Evolutionary conservation across 139 green algal genomes (phyloP), one percentile per base, ranked within the genome.

Genomic region (Nannochloris sp.): DNA sequence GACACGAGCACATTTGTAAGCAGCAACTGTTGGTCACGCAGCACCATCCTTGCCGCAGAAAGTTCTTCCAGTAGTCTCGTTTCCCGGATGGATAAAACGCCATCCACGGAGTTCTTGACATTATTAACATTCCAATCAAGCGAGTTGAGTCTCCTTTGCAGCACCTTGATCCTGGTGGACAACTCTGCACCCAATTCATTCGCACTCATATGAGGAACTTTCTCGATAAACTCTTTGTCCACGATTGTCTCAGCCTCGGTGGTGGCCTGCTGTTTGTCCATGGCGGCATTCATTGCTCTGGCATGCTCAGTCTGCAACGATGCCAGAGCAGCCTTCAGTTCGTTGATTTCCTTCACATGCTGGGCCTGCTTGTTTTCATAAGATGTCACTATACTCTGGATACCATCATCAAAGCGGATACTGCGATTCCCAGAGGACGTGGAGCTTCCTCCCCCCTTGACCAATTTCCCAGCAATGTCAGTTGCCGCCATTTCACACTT

Each of bases 291-390:
- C 16, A 76, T 45, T 28, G 33, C 33, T 29, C 62, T 56, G 16
- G 68, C 67, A 56, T 72, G 66, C 50, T 75, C 68, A 0, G 33
- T 43, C 60, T 82, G 73, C 40, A 82, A 45, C 12, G 68, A 66
- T 2, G 62, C 23, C 55, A 85, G 61, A 40, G 71, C 64, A 1
- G 68, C 64, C 33, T 66, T 61, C n/a, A 85, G 31, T 26, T 80
- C 78, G 13, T 50, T 20, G 56, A 66, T 77, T 62, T 85, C 78
- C 16, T 62, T 67, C 25, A 51, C 28, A 20, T 78, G 29, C 14
- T 85, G 72, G 9, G 28, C 17, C 43, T 80, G 78, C 53, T 79
- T 82, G 0, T 50, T 29, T 55, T 85, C 78, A 49, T 85, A 85
- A 3, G 73, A 70, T 11, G 68, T 61, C 29, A 85, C 78, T 12